Percentiles rank a stretch among this genome's conserved stretches.
Evolutionary conservation across 1,284 basidiomycete genomes (phyloP).

Genomic region (Coniferiporia sulphurascens): DNA sequence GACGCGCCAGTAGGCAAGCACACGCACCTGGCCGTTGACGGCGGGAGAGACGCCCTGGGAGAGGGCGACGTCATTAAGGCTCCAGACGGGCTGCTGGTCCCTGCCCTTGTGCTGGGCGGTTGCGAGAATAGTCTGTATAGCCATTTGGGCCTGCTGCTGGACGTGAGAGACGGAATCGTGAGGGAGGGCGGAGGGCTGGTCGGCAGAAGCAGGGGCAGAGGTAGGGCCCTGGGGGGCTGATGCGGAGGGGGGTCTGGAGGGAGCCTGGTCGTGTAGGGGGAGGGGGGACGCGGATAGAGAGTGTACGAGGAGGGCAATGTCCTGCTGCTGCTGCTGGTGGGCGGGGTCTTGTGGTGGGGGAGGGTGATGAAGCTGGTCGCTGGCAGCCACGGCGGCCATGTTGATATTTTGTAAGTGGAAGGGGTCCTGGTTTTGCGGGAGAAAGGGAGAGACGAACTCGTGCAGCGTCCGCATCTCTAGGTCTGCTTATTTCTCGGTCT

Average conservation of each 20-base stretch:
- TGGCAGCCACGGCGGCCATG: slow-evolving; percentile 8
- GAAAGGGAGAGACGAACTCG: slow-evolving; percentile 9
- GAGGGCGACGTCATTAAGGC: slow-evolving; percentile 3
- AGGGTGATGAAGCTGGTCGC: slow-evolving; percentile 31
- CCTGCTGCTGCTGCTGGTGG: slow-evolving; percentile 33
- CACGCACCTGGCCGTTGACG: slow-evolving; percentile 17
- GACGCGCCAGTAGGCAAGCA: background rate
- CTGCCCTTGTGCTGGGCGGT: slow-evolving; percentile 10
- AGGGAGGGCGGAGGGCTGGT: background rate
- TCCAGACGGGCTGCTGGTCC: slow-evolving; percentile 24
- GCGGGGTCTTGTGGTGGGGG: slow-evolving; percentile 28
- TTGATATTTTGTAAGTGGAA: slow-evolving; percentile 11
- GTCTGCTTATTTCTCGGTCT: background rate
- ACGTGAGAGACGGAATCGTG: background rate
- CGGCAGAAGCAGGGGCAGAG: background rate
- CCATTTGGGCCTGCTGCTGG: slow-evolving; percentile 17
- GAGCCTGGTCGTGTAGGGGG: slow-evolving; percentile 22
- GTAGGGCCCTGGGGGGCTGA: background rate
- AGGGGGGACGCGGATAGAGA: slow-evolving; percentile 26
- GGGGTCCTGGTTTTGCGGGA: slow-evolving; percentile 5
- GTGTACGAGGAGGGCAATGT: slow-evolving; percentile 40
- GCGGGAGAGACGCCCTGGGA: background rate
- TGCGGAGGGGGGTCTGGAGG: slow-evolving; percentile 7
- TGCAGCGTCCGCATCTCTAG: slow-evolving; percentile 16
- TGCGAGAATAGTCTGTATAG: slow-evolving; percentile 18